These are phyloP conservation scores for Coemansia sp. DNA, from an alignment of 192 early-diverging fungal genomes.

Conservation along the genomic window DNA sequence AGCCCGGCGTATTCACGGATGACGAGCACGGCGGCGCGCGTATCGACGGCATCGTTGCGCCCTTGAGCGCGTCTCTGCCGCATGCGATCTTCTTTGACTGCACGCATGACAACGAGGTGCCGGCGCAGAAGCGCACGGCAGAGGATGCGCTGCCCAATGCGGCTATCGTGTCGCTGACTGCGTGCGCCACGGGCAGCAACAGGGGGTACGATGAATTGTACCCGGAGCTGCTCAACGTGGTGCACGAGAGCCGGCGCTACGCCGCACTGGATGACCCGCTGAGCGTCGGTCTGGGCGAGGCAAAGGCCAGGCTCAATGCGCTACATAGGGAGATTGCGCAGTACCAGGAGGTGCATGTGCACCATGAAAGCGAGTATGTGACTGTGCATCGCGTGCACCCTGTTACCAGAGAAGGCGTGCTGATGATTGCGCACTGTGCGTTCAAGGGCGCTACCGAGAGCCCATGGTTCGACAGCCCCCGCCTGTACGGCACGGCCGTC, in stretches of 20 bases:
- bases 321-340: slow-evolving; percentile 82
- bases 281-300: slow-evolving; percentile 57
- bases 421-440: slow-evolving; percentile 85
- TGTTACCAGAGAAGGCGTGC: slow-evolving; percentile 83
- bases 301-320: slow-evolving; percentile 69
- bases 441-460: slow-evolving; percentile 57
- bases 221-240: slow-evolving; percentile 83
- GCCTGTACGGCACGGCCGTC: slow-evolving; percentile 58
- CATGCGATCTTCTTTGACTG: slow-evolving; percentile 99
- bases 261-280: slow-evolving; percentile 57
- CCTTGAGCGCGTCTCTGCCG: slow-evolving; percentile 74
- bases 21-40: slow-evolving; percentile 50
- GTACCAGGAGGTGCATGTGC: slow-evolving; percentile 90
- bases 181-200: slow-evolving; percentile 91
- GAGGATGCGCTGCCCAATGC: slow-evolving; percentile 91
- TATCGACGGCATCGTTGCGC: slow-evolving; percentile 57
- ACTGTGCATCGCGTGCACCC: slow-evolving; percentile 92
- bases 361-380: slow-evolving; percentile 93
- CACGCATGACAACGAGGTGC: slow-evolving; percentile 98
- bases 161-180: slow-evolving; percentile 84
- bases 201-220: slow-evolving; percentile 97
- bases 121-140: slow-evolving; percentile 83
- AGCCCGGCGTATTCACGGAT: slow-evolving; percentile 36
- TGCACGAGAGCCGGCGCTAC: slow-evolving; percentile 82
- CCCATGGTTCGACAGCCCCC: slow-evolving; percentile 55